These are phyloP conservation scores for Bruguiera sexangula DNA, from an alignment of 345 rosid genomes.

Conservation along the genomic window DNA sequence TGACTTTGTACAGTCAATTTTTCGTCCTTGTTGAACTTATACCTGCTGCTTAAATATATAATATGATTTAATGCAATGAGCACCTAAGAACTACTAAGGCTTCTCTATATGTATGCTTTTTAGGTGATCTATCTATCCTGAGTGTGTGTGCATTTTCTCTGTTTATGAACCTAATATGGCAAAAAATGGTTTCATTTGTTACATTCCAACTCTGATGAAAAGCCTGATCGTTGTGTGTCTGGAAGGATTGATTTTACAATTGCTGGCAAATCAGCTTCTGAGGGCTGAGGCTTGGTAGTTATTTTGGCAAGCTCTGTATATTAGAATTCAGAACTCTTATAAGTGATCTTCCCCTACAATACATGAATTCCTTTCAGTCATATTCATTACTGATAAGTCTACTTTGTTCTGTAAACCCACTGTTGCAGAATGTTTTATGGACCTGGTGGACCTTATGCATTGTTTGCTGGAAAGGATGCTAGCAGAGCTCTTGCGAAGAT, in stretches of 20 bases:
- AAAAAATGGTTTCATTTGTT: no score
- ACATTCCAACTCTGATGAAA: no score
- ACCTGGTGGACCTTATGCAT: conserved; percentile 96
- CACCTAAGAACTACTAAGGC: no score
- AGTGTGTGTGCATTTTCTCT: no score
- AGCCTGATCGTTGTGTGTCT: neutral
- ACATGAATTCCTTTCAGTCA: no score
- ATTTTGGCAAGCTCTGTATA: neutral
- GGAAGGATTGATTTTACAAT: neutral
- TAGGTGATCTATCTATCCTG: no score
- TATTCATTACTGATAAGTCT: neutral
- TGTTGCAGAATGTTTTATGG: conserved; percentile 91
- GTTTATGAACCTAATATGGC: no score
- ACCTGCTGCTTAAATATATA: no score
- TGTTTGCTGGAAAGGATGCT: conserved; percentile 95
- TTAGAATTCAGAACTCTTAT: neutral
- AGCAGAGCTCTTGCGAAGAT: conserved; percentile 99
- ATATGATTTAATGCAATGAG: no score
- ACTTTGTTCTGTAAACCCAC: neutral
- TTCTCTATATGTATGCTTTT: no score
- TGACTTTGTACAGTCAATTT: no score
- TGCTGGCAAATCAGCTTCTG: neutral
- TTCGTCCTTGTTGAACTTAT: no score
- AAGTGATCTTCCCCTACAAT: neutral
- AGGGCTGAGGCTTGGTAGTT: neutral